Conservation (phyloP, 2,329 filamentous ascomycete genomes). For the Colletotrichum lentis region DNA sequence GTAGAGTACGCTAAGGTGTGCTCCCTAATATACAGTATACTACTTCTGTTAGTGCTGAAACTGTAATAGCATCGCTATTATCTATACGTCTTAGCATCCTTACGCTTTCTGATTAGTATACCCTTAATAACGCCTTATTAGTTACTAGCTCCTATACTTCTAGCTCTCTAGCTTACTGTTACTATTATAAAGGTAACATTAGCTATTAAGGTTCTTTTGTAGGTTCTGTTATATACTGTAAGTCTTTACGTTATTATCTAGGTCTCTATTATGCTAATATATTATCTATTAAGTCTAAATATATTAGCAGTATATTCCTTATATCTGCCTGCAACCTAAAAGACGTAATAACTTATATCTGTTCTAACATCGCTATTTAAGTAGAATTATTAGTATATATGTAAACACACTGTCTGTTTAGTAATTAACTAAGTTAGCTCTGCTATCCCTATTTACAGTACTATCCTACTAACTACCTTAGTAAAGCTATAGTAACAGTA, state of each 20-base stretch:
- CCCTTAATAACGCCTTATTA: neutral
- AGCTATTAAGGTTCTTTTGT: neutral
- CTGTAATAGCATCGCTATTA: neutral
- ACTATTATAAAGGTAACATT: neutral
- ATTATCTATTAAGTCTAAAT: neutral
- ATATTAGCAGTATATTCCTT: neutral
- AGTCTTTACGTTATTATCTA: neutral
- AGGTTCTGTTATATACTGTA: neutral
- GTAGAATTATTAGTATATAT: neutral
- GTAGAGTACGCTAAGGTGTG: neutral
- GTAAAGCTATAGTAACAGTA: conserved; percentile 2
- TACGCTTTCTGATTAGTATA: neutral
- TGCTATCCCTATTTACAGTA: neutral
- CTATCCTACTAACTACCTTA: conserved; percentile 1
- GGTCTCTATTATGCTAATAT: neutral
- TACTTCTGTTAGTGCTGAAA: neutral
- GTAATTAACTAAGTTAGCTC: conserved; percentile 4
- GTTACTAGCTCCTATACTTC: neutral
- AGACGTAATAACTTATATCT: conserved; percentile 1
- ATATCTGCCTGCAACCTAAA: conserved; percentile 1
- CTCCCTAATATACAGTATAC: neutral
- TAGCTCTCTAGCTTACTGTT: neutral
- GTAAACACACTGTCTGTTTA: conserved; percentile 3
- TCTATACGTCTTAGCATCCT: neutral
- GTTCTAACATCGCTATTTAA: neutral